phyloP scores from a whole-genome alignment of 176 grass and related monocot genomes.

The Phyllostachys edulis region DNA sequence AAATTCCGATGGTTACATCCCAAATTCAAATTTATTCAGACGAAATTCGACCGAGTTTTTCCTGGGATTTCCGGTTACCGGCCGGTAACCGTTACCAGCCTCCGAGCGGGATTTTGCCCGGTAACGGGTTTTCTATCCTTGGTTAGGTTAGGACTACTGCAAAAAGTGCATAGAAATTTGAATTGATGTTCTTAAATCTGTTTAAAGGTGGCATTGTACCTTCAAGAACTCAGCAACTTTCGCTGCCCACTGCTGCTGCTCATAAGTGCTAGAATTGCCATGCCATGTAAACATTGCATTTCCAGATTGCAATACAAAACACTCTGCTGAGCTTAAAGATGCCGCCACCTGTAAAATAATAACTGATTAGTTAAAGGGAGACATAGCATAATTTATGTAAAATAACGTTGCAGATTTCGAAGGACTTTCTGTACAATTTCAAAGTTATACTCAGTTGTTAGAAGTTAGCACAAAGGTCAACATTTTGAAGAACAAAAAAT shows the following conservation, averaged over 20 bases:
- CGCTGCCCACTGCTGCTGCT: constrained; percentile 85
- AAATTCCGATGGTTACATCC: too few relatives aligned
- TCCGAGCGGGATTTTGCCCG: too few relatives aligned
- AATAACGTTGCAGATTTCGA: background rate
- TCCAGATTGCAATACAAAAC: constrained; percentile 94
- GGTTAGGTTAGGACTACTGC: background rate
- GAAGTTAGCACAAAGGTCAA: constrained; percentile 7
- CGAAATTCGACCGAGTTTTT: too few relatives aligned
- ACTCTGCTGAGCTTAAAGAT: constrained; percentile 78
- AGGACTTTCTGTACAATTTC: background rate
- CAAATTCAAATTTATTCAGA: too few relatives aligned
- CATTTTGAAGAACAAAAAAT: background rate
- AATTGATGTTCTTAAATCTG: constrained; percentile 1
- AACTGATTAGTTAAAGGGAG: constrained; percentile 10
- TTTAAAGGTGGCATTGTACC: constrained; percentile 41
- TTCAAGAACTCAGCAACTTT: constrained; percentile 90
- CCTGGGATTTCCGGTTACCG: too few relatives aligned
- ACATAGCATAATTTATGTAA: background rate
- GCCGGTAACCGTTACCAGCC: too few relatives aligned
- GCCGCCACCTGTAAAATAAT: constrained; percentile 69
- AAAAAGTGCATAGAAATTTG: constrained; percentile 1
- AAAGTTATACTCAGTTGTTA: background rate
- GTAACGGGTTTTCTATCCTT: too few relatives aligned
- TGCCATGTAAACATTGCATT: constrained; percentile 85
- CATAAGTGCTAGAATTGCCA: constrained; percentile 81